Evolutionary conservation across 805 yeast genomes (phyloP).

Genomic region (Cyberlindnera meyerae): DNA sequence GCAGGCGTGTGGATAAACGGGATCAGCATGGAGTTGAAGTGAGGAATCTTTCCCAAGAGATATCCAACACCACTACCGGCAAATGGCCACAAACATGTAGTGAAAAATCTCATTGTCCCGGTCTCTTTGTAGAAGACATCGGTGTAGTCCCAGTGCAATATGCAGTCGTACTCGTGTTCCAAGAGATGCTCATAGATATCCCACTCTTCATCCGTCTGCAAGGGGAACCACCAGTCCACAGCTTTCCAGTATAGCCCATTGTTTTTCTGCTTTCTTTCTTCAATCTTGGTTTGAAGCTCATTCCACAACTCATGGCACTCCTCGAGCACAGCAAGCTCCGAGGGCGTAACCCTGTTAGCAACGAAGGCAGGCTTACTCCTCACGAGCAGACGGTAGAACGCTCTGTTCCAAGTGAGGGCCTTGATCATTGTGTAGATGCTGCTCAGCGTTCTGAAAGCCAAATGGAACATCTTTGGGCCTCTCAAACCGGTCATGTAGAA

Average conservation of each 20-base stretch:
- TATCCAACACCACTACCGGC: slow-evolving; percentile 4
- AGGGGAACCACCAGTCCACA: slow-evolving; percentile 5
- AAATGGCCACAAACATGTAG: slow-evolving; percentile 7
- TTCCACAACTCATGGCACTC: neutral
- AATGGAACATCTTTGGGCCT: slow-evolving; percentile 12
- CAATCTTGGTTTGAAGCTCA: neutral
- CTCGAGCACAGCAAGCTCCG: slow-evolving; percentile 3
- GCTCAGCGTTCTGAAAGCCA: slow-evolving; percentile 11
- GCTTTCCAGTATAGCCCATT: slow-evolving; percentile 3
- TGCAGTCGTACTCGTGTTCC: neutral
- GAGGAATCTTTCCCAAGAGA: slow-evolving; percentile 21
- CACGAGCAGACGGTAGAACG: slow-evolving; percentile 32
- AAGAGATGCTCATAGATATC: neutral
- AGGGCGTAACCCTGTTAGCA: slow-evolving; percentile 24
- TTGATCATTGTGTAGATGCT: slow-evolving; percentile 17
- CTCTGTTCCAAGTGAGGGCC: slow-evolving; percentile 27
- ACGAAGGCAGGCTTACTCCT: slow-evolving; percentile 31
- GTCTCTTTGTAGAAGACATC: slow-evolving; percentile 3
- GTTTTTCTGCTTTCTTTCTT: neutral
- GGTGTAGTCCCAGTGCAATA: slow-evolving; percentile 1
- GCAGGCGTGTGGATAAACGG: slow-evolving; percentile 31
- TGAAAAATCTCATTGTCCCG: neutral
- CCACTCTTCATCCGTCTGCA: slow-evolving; percentile 3
- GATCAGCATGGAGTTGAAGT: slow-evolving; percentile 20
- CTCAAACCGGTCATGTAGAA: neutral